A percentile compares a stretch with the other conserved stretches of the same genome.
Conservation (phyloP, 768 basidiomycete genomes). For the Tricholomella constricta region DNA sequence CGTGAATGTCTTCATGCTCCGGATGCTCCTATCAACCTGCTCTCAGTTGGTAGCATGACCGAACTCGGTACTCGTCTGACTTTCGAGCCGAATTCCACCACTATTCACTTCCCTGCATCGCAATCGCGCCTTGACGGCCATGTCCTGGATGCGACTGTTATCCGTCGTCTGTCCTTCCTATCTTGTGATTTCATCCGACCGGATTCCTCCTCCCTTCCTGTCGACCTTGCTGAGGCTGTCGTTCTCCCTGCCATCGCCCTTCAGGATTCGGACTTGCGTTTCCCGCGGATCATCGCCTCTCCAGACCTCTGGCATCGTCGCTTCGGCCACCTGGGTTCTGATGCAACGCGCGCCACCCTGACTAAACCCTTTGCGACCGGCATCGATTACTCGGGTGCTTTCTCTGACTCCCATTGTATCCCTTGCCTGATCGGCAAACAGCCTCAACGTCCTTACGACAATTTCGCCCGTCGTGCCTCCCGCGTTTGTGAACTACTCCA, state of each 20-base stretch:
- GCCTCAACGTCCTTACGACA: constrained; percentile 17
- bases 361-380: constrained; percentile 18
- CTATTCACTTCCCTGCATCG: not conserved
- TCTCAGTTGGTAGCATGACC: too few relatives aligned
- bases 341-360: constrained; percentile 18
- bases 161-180: not conserved
- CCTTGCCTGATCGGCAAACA: constrained; percentile 28
- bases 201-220: not conserved
- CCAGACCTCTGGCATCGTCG: constrained; percentile 24
- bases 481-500: constrained; percentile 25
- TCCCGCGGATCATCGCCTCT: not conserved
- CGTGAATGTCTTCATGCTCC: constrained; percentile 27
- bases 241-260: not conserved
- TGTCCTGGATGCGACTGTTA: not conserved
- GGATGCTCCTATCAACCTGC: constrained; percentile 20
- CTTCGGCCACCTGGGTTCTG: constrained; percentile 25
- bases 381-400: constrained; percentile 1
- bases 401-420: constrained; percentile 12
- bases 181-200: constrained; percentile 1
- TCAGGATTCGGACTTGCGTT: not conserved
- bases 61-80: constrained; percentile 5
- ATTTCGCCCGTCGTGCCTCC: not conserved
- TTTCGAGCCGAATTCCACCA: not conserved
- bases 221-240: not conserved
- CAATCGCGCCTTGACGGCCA: not conserved